Evolutionary conservation across 2,329 filamentous ascomycete genomes (phyloP).

Genomic region (Aspergillus japonicus): DNA sequence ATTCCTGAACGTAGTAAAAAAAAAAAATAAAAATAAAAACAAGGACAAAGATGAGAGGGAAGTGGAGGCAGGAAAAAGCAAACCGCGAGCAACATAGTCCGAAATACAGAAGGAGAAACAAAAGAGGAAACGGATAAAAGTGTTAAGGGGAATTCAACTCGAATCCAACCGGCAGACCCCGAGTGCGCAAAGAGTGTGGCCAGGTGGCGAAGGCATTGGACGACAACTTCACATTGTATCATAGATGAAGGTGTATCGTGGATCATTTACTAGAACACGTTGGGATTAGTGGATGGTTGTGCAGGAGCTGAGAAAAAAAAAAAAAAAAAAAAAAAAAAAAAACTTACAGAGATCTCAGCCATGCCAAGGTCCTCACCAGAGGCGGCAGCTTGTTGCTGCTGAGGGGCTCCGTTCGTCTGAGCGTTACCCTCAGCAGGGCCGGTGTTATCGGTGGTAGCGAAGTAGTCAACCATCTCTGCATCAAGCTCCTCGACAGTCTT

Average conservation of each 20-base stretch:
- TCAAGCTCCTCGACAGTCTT: constrained; percentile 97
- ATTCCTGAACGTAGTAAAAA: constrained; percentile 9
- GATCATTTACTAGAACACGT: constrained; percentile 16
- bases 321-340: not conserved
- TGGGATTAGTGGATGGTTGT: not conserved
- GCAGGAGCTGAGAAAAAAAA: not conserved
- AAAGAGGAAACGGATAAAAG: constrained; percentile 8
- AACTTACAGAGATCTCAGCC: constrained; percentile 56
- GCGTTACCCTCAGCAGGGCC: constrained; percentile 44
- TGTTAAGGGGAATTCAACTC: constrained; percentile 5
- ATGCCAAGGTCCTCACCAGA: constrained; percentile 54
- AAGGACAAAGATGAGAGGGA: not conserved
- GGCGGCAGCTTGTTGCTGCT: constrained; percentile 50
- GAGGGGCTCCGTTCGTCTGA: constrained; percentile 47
- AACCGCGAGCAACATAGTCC: constrained; percentile 8
- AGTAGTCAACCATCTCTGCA: constrained; percentile 97
- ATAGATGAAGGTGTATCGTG: constrained; percentile 10
- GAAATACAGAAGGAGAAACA: not conserved
- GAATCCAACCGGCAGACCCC: constrained; percentile 8
- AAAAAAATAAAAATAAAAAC: constrained; percentile 8
- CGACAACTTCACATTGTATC: constrained; percentile 9
- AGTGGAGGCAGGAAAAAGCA: not conserved
- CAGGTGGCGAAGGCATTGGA: constrained; percentile 1
- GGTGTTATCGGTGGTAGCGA: constrained; percentile 48
- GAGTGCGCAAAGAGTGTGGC: constrained; percentile 3